Evolutionary conservation across 2,329 filamentous ascomycete species (phyloP).

Genomic region (Ascomycota sp.): DNA sequence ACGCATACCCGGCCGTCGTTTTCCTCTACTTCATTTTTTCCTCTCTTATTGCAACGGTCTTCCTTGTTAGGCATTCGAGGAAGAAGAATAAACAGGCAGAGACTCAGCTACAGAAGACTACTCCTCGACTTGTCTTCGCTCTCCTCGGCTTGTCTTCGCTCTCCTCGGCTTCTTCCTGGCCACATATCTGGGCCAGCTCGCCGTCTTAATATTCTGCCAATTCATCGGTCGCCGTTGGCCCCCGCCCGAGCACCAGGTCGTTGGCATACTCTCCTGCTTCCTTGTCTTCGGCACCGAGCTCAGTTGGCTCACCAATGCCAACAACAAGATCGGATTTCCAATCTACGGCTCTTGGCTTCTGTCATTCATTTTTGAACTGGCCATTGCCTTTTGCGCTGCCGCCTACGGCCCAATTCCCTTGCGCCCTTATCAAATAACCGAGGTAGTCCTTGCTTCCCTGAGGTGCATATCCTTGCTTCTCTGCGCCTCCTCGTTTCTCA

Average conservation of each 20-base stretch:
- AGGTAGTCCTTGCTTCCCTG: slow-evolving; percentile 4
- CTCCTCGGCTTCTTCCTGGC: slow-evolving; percentile 21
- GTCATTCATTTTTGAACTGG: slow-evolving; percentile 33
- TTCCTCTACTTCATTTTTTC: slow-evolving; percentile 37
- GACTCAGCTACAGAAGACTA: slow-evolving; percentile 10
- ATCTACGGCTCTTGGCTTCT: slow-evolving; percentile 42
- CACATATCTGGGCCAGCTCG: slow-evolving; percentile 27
- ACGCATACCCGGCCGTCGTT: slow-evolving; percentile 33
- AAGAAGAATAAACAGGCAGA: too few relatives aligned
- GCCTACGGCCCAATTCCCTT: slow-evolving; percentile 1
- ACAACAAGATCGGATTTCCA: slow-evolving; percentile 34
- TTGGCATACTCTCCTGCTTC: slow-evolving; percentile 40
- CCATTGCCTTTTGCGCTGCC: slow-evolving; percentile 15
- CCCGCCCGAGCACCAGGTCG: slow-evolving; percentile 24
- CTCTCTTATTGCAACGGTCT: slow-evolving; percentile 29
- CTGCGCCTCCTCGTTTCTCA: slow-evolving; percentile 6
- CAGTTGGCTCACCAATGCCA: slow-evolving; percentile 28
- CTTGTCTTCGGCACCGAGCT: slow-evolving; percentile 43
- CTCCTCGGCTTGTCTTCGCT: slow-evolving; percentile 13
- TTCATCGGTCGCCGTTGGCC: slow-evolving; percentile 16
- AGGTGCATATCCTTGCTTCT: slow-evolving; percentile 9
- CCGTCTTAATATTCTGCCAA: slow-evolving; percentile 16
- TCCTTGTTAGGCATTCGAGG: too few relatives aligned
- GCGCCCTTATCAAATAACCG: slow-evolving; percentile 6
- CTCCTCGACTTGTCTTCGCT: slow-evolving; percentile 4